Evolutionary conservation across 306 rosid genomes (phyloP), one percentile per base, ranked within the genome.

Genomic region (Clitoria ternatea): DNA sequence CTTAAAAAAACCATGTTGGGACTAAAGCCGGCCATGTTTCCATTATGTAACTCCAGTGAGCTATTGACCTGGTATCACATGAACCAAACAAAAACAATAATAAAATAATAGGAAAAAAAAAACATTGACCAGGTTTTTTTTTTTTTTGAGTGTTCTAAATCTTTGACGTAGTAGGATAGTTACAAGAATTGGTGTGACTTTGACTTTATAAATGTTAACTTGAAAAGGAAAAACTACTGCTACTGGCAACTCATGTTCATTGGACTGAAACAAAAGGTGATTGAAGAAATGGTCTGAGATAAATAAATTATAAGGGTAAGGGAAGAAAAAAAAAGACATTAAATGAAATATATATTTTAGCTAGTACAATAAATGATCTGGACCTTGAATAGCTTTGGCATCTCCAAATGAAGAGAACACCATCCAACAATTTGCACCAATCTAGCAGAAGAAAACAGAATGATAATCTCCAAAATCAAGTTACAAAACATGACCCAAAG

Each of bases 371-470:
- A 75, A 75, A 70, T 75, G 79, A 35, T 82, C 53, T 43, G 59
- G 59, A 35, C 66, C 63, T 22, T 65, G 43, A 47, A 30, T 48
- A 43, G 23, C 32, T 63, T 30, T 74, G 35, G 19, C 52, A 55
- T 79, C 83, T 75, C 60, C 82, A 82, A 70, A 93, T 90, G 98
- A 83, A 79, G 96, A 85, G 60, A 52, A 11, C 80, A 44, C 30
- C 80, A 6, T 1, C 27, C 59, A 66, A 70, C 53, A 70, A 61
- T 15, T 72, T 57, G 17, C 79, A 36, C 44, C 80, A 63, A 6
- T 29, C 81, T 65, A 76, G 77, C 66, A 72, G 24, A 50, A 81
- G 84, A 47, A 77, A 22, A 17, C 76, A 66, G 18, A 56, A 39
- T 76, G 12, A 33, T 24, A 36, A 33, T 54, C 23, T 43, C 56